Evolutionary conservation across 768 basidiomycete species (phyloP).

Genomic region (Russula olivacea): DNA sequence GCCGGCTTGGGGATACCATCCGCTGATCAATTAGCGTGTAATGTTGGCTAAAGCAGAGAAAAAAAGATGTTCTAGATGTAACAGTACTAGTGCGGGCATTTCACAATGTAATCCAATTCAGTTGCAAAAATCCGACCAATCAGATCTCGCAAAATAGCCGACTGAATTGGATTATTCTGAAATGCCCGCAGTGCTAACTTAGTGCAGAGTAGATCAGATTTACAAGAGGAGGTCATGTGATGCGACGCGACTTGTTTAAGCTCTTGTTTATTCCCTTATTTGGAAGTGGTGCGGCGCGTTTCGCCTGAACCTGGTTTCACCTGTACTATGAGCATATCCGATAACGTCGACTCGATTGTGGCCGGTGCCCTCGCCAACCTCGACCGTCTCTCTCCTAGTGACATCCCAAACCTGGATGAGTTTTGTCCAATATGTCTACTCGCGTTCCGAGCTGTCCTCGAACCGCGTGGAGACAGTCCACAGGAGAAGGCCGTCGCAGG

Average conservation of each 20-base stretch:
- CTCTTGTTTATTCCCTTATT: slow-evolving; percentile 18
- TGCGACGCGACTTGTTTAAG: slow-evolving; percentile 25
- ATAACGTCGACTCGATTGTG: slow-evolving; percentile 7
- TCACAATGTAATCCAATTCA: too few relatives aligned
- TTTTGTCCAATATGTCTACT: slow-evolving; percentile 62
- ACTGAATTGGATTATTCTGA: too few relatives aligned
- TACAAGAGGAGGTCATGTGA: slow-evolving; percentile 18
- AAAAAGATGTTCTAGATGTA: too few relatives aligned
- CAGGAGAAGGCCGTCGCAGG: slow-evolving; percentile 32
- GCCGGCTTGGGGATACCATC: slow-evolving; percentile 51
- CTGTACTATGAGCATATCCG: slow-evolving; percentile 1
- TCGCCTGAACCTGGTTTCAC: not conserved
- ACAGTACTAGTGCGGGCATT: too few relatives aligned
- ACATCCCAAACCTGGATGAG: slow-evolving; percentile 37
- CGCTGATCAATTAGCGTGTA: not conserved
- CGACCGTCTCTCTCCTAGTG: slow-evolving; percentile 8
- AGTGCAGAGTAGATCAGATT: too few relatives aligned
- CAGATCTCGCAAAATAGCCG: too few relatives aligned
- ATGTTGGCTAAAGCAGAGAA: too few relatives aligned
- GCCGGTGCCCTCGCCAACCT: slow-evolving; percentile 13
- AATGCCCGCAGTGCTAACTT: too few relatives aligned
- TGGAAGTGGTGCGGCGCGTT: not conserved
- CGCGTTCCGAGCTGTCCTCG: slow-evolving; percentile 43
- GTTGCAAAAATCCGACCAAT: too few relatives aligned
- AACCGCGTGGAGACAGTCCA: slow-evolving; percentile 20